These are phyloP conservation scores for Tylopilus cervinicoccineus DNA, from an alignment of 768 basidiomycete genomes.

Conservation along the genomic window DNA sequence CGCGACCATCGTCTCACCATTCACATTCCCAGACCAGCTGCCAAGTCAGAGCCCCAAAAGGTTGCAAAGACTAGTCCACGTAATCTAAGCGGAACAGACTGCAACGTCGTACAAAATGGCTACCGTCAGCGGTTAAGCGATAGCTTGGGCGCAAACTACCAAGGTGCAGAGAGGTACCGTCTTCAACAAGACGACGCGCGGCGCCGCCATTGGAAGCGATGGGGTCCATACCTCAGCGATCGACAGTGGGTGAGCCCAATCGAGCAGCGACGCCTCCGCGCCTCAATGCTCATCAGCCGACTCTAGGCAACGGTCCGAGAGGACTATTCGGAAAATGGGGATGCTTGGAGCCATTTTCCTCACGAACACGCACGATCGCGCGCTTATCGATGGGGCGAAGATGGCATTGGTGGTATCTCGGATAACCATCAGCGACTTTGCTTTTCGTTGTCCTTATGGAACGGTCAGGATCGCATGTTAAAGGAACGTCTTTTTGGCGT, in stretches of 20 bases:
- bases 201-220: slow-evolving; percentile 94
- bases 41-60: slow-evolving; percentile 38
- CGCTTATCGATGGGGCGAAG: slow-evolving; percentile 98
- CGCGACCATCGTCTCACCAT: slow-evolving; percentile 51
- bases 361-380: slow-evolving; percentile 91
- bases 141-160: slow-evolving; percentile 65
- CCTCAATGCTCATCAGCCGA: slow-evolving; percentile 10
- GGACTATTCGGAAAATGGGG: slow-evolving; percentile 95
- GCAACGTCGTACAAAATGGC: slow-evolving; percentile 21
- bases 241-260: slow-evolving; percentile 82
- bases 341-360: slow-evolving; percentile 94
- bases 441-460: slow-evolving; percentile 91
- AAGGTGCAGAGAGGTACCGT: slow-evolving; percentile 78
- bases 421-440: slow-evolving; percentile 96
- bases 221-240: slow-evolving; percentile 97
- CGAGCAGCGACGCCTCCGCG: neutral
- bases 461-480: slow-evolving; percentile 88
- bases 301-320: slow-evolving; percentile 93
- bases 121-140: slow-evolving; percentile 67
- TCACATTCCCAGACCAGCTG: slow-evolving; percentile 58
- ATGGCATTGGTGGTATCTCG: slow-evolving; percentile 94
- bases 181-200: slow-evolving; percentile 78
- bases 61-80: slow-evolving; percentile 36
- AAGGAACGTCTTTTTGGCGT: slow-evolving; percentile 97
- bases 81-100: slow-evolving; percentile 2